phyloP scores from a whole-genome alignment of 2,329 filamentous ascomycete genomes.

The Sordariomycetes sp. region DNA sequence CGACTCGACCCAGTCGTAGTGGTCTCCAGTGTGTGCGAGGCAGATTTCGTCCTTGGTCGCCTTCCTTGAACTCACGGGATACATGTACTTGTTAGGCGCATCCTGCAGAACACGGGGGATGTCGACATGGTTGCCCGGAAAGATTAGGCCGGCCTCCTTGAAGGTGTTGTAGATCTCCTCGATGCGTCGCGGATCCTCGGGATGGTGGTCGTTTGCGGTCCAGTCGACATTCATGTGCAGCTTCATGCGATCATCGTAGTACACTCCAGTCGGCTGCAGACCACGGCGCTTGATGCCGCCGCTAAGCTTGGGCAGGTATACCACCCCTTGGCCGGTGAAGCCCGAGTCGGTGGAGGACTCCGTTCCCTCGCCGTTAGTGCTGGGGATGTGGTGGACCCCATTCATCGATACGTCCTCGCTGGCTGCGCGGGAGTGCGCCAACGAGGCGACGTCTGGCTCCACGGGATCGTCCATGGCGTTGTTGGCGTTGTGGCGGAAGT shows the following conservation, averaged over 20 bases:
- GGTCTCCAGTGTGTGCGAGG: slow-evolving; percentile 64
- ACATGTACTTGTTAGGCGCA: slow-evolving; percentile 53
- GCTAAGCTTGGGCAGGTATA: slow-evolving; percentile 9
- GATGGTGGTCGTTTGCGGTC: slow-evolving; percentile 67
- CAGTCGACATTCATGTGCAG: slow-evolving; percentile 82
- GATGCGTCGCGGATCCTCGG: slow-evolving; percentile 87
- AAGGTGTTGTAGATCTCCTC: slow-evolving; percentile 88
- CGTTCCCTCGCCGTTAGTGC: slow-evolving; percentile 9
- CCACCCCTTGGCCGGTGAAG: slow-evolving; percentile 9
- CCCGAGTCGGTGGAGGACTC: slow-evolving; percentile 9
- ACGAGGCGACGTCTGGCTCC: not conserved
- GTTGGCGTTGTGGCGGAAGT: not conserved
- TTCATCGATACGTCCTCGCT: slow-evolving; percentile 3
- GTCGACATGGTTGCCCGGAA: slow-evolving; percentile 43
- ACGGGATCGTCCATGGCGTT: not conserved
- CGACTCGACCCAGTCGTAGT: slow-evolving; percentile 66
- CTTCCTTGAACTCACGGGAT: slow-evolving; percentile 66
- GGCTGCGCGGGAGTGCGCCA: not conserved
- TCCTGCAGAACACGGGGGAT: slow-evolving; percentile 38
- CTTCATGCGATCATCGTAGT: slow-evolving; percentile 93
- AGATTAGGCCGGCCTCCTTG: slow-evolving; percentile 70
- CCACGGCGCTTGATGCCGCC: slow-evolving; percentile 30
- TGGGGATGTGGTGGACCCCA: not conserved
- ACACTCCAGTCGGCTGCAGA: slow-evolving; percentile 61
- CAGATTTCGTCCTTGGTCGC: slow-evolving; percentile 74